Percentiles rank a stretch among this genome's conserved stretches.
Conservation (phyloP, 2,329 filamentous ascomycete species). For the Paecilomyces niveus region DNA sequence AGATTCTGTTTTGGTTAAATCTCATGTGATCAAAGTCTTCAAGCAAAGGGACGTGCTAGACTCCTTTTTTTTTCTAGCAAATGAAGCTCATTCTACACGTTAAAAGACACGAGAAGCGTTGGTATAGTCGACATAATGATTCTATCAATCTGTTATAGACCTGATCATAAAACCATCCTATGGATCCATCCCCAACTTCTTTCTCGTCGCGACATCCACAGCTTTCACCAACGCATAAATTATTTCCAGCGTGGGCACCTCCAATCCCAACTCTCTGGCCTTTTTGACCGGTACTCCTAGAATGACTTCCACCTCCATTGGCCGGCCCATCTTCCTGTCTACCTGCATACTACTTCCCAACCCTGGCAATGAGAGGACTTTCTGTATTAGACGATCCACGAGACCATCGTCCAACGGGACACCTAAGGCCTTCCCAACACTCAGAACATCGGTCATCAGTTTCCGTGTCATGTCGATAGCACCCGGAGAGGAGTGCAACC, state of each 20-base stretch:
- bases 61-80: too few species aligned
- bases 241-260: background rate
- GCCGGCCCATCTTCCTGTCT: background rate
- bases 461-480: background rate
- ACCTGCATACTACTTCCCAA: background rate
- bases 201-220: background rate
- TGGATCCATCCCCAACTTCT: background rate
- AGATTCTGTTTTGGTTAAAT: too few species aligned
- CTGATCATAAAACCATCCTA: background rate
- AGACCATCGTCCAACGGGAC: background rate
- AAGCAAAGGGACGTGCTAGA: too few species aligned
- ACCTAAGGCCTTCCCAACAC: background rate
- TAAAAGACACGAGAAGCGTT: too few species aligned
- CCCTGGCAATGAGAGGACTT: background rate
- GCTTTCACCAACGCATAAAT: background rate
- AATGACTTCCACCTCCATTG: background rate
- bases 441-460: background rate
- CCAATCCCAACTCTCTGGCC: background rate
- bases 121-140: too few species aligned
- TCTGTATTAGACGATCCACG: background rate
- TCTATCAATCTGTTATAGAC: background rate
- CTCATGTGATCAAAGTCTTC: too few species aligned
- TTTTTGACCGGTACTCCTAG: background rate
- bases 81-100: too few species aligned
- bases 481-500: background rate